phyloP scores from a whole-genome alignment of 169 alveolate species.

The Cryptosporidium baileyi region DNA sequence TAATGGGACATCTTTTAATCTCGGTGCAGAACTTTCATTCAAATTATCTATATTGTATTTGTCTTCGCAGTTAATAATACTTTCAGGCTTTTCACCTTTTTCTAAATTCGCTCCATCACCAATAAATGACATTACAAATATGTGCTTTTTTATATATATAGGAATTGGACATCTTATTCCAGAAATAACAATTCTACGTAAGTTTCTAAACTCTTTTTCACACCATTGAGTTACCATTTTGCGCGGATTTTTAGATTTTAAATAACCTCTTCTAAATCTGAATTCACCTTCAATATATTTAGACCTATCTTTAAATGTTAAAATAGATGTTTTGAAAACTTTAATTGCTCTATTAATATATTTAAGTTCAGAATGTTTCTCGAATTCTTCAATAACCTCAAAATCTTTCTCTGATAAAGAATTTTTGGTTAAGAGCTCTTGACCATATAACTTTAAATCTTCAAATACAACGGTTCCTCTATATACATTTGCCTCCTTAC shows the following conservation, averaged over 20 bases:
- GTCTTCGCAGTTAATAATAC: background rate
- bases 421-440: conserved; percentile 67
- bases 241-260: conserved; percentile 93
- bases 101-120: conserved; percentile 28
- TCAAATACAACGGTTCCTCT: conserved; percentile 78
- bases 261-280: conserved; percentile 96
- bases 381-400: conserved; percentile 37
- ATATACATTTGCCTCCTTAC: conserved; percentile 97
- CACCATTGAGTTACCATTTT: conserved; percentile 99
- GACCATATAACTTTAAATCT: conserved; percentile 30
- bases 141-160: conserved; percentile 91
- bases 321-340: conserved; percentile 97
- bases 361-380: conserved; percentile 48
- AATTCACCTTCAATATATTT: conserved; percentile 98
- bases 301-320: conserved; percentile 97
- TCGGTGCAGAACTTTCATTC: conserved; percentile 83
- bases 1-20: conserved; percentile 88
- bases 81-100: background rate
- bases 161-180: conserved; percentile 94
- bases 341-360: conserved; percentile 92
- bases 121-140: conserved; percentile 92
- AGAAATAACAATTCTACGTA: conserved; percentile 89
- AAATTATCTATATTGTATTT: background rate
- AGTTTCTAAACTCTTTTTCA: conserved; percentile 97
- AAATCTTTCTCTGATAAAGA: conserved; percentile 70